Base-by-base conservation (phyloP, 2,329 filamentous ascomycete genomes). In the Dothistroma pini region DNA sequence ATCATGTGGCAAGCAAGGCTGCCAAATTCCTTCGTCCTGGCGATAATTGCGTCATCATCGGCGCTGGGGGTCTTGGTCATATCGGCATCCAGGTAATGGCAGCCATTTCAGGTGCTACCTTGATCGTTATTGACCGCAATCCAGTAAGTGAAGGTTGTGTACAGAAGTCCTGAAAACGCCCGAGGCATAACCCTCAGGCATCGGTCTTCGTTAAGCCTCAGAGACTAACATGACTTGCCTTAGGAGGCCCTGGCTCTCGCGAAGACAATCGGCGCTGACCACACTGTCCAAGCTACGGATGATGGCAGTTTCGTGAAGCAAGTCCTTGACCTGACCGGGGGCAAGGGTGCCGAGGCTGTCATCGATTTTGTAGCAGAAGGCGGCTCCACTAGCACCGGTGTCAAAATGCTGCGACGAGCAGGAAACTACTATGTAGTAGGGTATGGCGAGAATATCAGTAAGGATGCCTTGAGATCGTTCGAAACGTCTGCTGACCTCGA, bases 401-500 rank as follows among this genome's bases (percentile, higher is more conserved):
- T 69, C n/a, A 63, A 67, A 52, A 70, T 69, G 67, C 54, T 70
- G 31, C 59, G 67, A 3, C 59, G 66, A 14, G 68, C 68, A 9
- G 66, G 68, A n/a, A 69, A 69, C 50, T 68, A 70, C 54, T 70
- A 68, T 32, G 62, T 70, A 21, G 67, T 70, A 12, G 68, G 67
- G 11, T 68, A 68, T 34, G 65, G 66, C 35, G 66, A 68, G 58
- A 68, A 67, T 34, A 50, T 68, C 31, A 58, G 41, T 44, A 44
- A 44, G 41, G 4, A 44, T 9, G n/a, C 5, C 10, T n/a, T 44
- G 4, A 14, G 16, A 44, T 44, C 41, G 3, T 44, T 44, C n/a
- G 35, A n/a, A n/a, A 12, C 7, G 32, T 44, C n/a, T 22, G 16
- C 41, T 53, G 19, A 51, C 44, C 21, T 35, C 2, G 16, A 65